Evolutionary conservation across 2,329 filamentous ascomycete genomes (phyloP).

Genomic region (Moelleriella libera): DNA sequence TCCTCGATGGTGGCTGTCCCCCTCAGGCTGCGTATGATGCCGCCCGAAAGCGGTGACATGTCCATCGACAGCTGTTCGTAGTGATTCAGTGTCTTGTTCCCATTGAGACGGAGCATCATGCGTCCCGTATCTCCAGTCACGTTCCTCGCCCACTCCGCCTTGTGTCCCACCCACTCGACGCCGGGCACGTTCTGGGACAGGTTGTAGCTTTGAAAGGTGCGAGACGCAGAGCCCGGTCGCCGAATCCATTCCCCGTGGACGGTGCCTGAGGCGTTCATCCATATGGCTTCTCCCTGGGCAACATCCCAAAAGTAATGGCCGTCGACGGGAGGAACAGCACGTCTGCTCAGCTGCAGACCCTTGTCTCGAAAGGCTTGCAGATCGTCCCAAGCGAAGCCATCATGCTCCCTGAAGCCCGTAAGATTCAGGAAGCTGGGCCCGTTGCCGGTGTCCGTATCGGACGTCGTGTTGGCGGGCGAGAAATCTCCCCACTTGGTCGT

Average conservation of each 20-base stretch:
- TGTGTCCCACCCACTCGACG: conserved; percentile 47
- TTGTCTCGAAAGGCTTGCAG: conserved; percentile 51
- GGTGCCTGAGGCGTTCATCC: conserved; percentile 66
- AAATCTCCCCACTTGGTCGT: conserved; percentile 47
- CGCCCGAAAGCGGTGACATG: conserved; percentile 24
- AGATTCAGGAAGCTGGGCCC: conserved; percentile 47
- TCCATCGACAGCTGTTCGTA: conserved; percentile 25
- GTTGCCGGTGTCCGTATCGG: conserved; percentile 9
- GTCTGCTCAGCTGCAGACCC: conserved; percentile 45
- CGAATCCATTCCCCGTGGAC: conserved; percentile 66
- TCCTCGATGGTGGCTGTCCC: conserved; percentile 63
- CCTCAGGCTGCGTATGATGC: conserved; percentile 52
- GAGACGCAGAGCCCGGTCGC: conserved; percentile 30
- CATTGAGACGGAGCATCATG: conserved; percentile 51
- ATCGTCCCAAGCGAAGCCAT: conserved; percentile 68
- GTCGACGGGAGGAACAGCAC: conserved; percentile 30
- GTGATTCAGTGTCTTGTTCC: conserved; percentile 32
- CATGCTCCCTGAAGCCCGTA: conserved; percentile 60
- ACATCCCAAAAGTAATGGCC: conserved; percentile 25
- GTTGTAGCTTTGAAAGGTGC: conserved; percentile 40
- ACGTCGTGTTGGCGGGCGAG: conserved; percentile 21
- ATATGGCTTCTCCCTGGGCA: conserved; percentile 34
- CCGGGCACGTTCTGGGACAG: conserved; percentile 49
- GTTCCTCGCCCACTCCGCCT: conserved; percentile 60
- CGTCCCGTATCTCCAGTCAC: conserved; percentile 60